Percentiles rank a stretch among this genome's conserved stretches.
Evolutionary conservation across 768 basidiomycete genomes (phyloP).

Genomic region (Termitomyces sp.): DNA sequence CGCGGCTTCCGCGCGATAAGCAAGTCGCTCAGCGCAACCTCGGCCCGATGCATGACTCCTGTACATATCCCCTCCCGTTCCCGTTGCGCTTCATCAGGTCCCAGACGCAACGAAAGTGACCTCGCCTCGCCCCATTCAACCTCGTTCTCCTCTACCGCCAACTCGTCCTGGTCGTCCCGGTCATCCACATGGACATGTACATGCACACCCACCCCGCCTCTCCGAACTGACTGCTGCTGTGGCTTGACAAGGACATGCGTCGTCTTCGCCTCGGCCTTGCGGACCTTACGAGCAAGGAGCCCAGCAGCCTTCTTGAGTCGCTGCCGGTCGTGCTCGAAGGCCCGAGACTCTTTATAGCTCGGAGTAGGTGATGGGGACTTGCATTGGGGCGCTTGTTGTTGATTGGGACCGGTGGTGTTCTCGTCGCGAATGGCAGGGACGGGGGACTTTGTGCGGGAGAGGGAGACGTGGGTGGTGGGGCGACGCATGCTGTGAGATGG

Average conservation of each 20-base stretch:
- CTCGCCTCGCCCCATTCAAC: conserved; percentile 8
- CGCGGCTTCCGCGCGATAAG: conserved; percentile 32
- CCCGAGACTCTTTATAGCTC: conserved; percentile 36
- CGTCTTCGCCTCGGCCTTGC: conserved; percentile 20
- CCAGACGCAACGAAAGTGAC: background rate
- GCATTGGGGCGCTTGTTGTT: background rate
- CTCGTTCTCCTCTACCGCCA: conserved; percentile 10
- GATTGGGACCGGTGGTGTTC: background rate
- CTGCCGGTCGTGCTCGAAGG: conserved; percentile 46
- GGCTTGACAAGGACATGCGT: background rate
- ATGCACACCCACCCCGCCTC: background rate
- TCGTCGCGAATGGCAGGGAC: background rate
- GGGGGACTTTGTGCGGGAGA: background rate
- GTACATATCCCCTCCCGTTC: background rate
- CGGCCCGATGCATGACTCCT: background rate
- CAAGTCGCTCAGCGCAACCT: conserved; percentile 16
- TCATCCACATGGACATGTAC: background rate
- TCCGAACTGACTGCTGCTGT: background rate
- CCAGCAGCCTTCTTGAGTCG: conserved; percentile 39
- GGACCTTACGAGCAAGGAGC: conserved; percentile 28
- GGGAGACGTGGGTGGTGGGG: conserved; percentile 4
- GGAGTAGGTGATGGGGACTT: conserved; percentile 12
- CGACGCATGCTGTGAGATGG: conserved; percentile 5
- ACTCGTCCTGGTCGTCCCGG: background rate
- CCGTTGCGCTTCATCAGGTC: background rate